Conservation (phyloP, 192 early-diverging fungal genomes). For the Rhizophlyctis rosea region DNA sequence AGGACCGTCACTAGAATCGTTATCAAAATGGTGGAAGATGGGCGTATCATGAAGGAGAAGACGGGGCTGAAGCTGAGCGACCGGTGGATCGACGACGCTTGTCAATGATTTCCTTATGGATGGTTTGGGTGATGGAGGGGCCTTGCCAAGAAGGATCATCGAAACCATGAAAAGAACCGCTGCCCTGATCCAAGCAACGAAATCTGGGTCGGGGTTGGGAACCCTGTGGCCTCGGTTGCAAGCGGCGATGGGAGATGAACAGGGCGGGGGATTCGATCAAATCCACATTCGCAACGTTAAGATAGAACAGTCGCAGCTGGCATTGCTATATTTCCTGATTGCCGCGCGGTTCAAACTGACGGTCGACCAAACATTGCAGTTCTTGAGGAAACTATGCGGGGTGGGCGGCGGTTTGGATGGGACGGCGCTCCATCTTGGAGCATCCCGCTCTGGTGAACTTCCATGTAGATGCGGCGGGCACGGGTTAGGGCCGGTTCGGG, state of each 20-base stretch:
- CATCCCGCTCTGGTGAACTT: slow-evolving; percentile 5
- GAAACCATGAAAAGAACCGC: neutral
- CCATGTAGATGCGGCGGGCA: neutral
- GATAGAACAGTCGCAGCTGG: slow-evolving; percentile 10
- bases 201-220: no score
- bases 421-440: slow-evolving; percentile 13
- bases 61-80: slow-evolving; percentile 10
- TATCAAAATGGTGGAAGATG: slow-evolving; percentile 48
- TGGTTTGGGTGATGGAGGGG: neutral
- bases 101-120: slow-evolving; percentile 15
- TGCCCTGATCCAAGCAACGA: no score
- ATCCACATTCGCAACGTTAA: neutral
- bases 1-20: slow-evolving; percentile 73
- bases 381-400: slow-evolving; percentile 6
- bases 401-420: slow-evolving; percentile 1
- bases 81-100: slow-evolving; percentile 16
- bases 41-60: slow-evolving; percentile 33
- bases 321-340: slow-evolving; percentile 4
- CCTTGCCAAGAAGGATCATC: neutral
- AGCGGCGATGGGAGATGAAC: no score
- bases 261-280: no score
- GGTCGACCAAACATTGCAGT: neutral
- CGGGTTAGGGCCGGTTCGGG: neutral
- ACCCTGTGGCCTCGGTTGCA: no score
- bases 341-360: slow-evolving; percentile 14